Conservation (phyloP, 805 yeast genomes). For the Wickerhamiella alocasiicola region DNA sequence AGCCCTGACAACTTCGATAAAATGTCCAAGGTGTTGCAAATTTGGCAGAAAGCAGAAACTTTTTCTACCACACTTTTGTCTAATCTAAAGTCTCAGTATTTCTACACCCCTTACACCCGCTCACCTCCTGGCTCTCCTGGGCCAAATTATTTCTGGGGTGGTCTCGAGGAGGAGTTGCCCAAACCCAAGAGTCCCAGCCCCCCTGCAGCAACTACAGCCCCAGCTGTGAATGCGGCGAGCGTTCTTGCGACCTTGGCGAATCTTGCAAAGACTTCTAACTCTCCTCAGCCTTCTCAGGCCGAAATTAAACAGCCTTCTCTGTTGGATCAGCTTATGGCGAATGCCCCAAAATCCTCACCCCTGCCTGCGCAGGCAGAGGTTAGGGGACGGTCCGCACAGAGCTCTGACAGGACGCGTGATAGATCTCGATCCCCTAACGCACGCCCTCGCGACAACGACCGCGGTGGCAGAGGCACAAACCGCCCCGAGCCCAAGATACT, state of each 20-base stretch:
- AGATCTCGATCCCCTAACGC: slow-evolving; percentile 4
- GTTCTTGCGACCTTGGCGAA: slow-evolving; percentile 55
- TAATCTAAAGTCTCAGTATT: slow-evolving; percentile 46
- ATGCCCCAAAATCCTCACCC: slow-evolving; percentile 4
- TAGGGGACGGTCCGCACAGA: slow-evolving; percentile 3
- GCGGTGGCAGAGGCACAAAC: background rate
- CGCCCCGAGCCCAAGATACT: slow-evolving; percentile 34
- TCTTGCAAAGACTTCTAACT: slow-evolving; percentile 33
- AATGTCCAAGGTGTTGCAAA: slow-evolving; percentile 71
- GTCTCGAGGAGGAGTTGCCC: slow-evolving; percentile 8
- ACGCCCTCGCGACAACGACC: slow-evolving; percentile 9
- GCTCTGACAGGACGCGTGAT: background rate
- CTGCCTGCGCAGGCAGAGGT: background rate
- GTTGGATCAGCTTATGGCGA: slow-evolving; percentile 12
- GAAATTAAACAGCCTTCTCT: slow-evolving; percentile 6
- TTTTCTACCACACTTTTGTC: slow-evolving; percentile 48
- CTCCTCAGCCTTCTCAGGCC: too few relatives aligned
- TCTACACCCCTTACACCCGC: slow-evolving; percentile 34
- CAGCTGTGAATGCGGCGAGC: slow-evolving; percentile 42
- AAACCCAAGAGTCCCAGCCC: slow-evolving; percentile 1
- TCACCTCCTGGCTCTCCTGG: slow-evolving; percentile 65
- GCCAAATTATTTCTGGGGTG: slow-evolving; percentile 16
- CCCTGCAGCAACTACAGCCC: slow-evolving; percentile 19
- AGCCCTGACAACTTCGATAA: slow-evolving; percentile 36
- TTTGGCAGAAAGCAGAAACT: slow-evolving; percentile 81